These are phyloP conservation scores for Beauveria pseudobassiana DNA, from an alignment of 2,329 filamentous ascomycete species.

Conservation along the genomic window DNA sequence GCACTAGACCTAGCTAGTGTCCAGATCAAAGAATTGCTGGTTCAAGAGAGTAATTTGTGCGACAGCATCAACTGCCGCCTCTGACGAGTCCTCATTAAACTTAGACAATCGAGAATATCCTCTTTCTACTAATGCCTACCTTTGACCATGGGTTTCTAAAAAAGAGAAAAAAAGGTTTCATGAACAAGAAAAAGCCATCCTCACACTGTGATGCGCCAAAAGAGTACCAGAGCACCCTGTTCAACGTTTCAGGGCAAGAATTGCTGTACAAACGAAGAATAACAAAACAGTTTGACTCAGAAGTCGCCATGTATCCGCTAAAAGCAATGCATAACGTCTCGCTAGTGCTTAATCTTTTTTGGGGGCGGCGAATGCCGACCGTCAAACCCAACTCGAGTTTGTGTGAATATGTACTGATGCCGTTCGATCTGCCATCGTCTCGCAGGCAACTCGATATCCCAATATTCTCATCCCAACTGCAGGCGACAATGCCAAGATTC, in stretches of 20 bases:
- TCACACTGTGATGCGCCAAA: constrained; percentile 2
- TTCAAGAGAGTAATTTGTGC: neutral
- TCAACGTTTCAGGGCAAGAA: constrained; percentile 11
- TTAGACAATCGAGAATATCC: constrained; percentile 14
- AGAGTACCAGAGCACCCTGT: constrained; percentile 13
- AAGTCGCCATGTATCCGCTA: constrained; percentile 27
- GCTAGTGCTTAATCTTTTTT: constrained; percentile 21
- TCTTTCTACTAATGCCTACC: constrained; percentile 16
- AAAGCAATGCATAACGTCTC: constrained; percentile 31
- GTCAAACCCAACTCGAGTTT: neutral
- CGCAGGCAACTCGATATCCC: neutral
- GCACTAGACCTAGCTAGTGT: neutral
- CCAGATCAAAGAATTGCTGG: neutral
- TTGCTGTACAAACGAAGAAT: constrained; percentile 17
- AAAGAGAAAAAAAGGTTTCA: neutral
- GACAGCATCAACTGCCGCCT: constrained; percentile 43
- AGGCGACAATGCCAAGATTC: neutral
- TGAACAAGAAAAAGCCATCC: constrained; percentile 13
- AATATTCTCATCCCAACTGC: neutral
- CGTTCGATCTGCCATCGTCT: neutral
- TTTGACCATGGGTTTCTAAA: constrained; percentile 13
- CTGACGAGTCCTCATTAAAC: constrained; percentile 17
- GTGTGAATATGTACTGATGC: constrained; percentile 7
- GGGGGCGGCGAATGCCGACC: constrained; percentile 14
- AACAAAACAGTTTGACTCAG: constrained; percentile 17